Evolutionary conservation across 1,284 basidiomycete genomes (phyloP), one percentile per base, ranked within the genome.

Genomic region (Testicularia cyperi): DNA sequence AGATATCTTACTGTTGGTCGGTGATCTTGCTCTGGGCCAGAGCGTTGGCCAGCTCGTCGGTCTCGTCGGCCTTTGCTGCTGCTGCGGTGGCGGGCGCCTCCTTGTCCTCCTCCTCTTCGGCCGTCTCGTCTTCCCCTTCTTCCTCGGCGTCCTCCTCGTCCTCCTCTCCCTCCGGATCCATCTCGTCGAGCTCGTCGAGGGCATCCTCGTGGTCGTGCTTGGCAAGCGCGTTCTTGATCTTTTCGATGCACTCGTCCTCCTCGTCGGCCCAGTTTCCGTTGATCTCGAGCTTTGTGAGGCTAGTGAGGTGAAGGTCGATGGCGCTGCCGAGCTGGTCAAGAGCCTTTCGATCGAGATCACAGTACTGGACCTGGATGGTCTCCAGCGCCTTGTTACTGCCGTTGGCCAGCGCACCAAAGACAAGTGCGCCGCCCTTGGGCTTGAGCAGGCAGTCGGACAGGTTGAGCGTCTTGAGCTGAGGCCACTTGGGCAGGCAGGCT

Each of bases 361-460:
- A 67, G 55, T 74, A 75, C 42, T 72, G 65, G 16, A 75, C 43
- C 21, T 70, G 68, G 14, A 74, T 64, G 19, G 54, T 58, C 45
- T 66, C 46, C 23, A 75, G 65, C 21, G 44, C 51, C 5, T 43
- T 53, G 47, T 65, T 69, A 39, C 45, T 48, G n/a, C 69, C 70
- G 22, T 60, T 44, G 15, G 46, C 61, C 13, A 75, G 56, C 1
- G 64, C 55, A 16, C 60, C 65, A 20, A 70, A 63, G 9, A 75
- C 47, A 9, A 72, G 55, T 20, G 43, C 44, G 21, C 68, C 73
- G 12, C 83, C 84, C 21, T 79, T 78, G 4, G 80, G 79, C 21
- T 88, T 86, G 26, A 97, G 82, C 25, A 96, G 83, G 70, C 92
- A 95, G 78, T 98, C 94, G 10, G 89, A 92, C 28, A 98, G 81